Evolutionary conservation across 306 rosid genomes (phyloP).

Genomic region (Albizia julibrissin): DNA sequence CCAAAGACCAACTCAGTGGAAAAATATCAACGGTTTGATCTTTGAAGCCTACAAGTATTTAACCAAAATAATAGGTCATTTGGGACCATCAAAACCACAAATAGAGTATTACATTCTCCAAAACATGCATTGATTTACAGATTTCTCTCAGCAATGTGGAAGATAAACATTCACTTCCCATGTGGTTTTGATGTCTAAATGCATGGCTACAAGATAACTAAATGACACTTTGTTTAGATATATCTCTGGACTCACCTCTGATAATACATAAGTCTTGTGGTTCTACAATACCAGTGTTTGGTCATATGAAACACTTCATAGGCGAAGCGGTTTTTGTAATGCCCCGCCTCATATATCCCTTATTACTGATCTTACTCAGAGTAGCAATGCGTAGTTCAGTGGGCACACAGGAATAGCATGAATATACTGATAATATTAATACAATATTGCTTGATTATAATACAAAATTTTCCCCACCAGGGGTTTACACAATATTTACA

Average conservation of each 20-base stretch:
- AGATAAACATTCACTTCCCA: background rate
- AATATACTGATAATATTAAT: too few relatives aligned
- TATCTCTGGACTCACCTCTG: constrained; percentile 65
- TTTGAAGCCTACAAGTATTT: constrained; percentile 21
- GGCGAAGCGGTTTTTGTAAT: constrained; percentile 99
- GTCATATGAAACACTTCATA: constrained; percentile 92
- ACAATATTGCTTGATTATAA: too few relatives aligned
- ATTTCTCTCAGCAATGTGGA: background rate
- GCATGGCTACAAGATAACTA: background rate
- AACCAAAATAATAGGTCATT: background rate
- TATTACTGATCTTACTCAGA: too few relatives aligned
- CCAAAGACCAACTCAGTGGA: background rate
- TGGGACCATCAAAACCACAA: background rate
- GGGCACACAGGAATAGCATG: too few relatives aligned
- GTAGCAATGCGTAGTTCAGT: too few relatives aligned
- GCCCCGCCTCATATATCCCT: too few relatives aligned
- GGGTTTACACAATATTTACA: too few relatives aligned
- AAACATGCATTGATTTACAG: constrained; percentile 20
- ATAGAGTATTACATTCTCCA: background rate
- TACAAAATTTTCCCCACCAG: too few relatives aligned
- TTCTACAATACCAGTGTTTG: constrained; percentile 82
- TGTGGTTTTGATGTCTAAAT: background rate
- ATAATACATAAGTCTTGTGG: constrained; percentile 84
- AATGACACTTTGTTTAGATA: constrained; percentile 16
- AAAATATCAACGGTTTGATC: background rate